These are phyloP conservation scores for Pterulicium gracile DNA, from an alignment of 1,284 basidiomycete species.

Conservation along the genomic window DNA sequence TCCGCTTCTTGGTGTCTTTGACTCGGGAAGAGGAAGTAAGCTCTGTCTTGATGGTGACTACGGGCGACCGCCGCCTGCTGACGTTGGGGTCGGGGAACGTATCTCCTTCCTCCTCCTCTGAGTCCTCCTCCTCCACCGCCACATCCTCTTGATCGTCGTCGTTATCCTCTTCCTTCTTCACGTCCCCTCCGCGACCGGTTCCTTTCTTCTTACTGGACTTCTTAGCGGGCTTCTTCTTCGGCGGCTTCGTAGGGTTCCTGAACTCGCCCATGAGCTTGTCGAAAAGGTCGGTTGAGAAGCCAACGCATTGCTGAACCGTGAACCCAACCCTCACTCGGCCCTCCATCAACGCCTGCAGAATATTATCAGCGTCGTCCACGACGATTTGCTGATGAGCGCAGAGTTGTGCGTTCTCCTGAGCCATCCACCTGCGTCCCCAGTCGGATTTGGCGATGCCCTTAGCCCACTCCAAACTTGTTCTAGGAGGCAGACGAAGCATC, in stretches of 20 bases:
- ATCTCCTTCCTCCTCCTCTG: too few species aligned
- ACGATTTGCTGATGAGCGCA: not conserved
- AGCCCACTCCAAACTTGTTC: slow-evolving; percentile 1
- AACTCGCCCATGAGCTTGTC: not conserved
- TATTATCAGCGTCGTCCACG: slow-evolving; percentile 4
- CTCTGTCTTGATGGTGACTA: too few species aligned
- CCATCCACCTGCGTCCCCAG: slow-evolving; percentile 7
- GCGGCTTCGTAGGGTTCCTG: not conserved
- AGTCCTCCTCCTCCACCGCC: too few species aligned
- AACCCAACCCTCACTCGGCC: slow-evolving; percentile 7
- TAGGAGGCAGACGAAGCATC: slow-evolving; percentile 4
- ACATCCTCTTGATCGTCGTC: too few species aligned
- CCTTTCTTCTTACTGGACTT: not conserved
- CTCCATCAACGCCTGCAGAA: slow-evolving; percentile 2
- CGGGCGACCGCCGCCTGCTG: too few species aligned
- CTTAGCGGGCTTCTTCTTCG: not conserved
- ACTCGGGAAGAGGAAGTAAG: too few species aligned
- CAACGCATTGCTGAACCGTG: slow-evolving; percentile 9
- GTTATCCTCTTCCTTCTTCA: too few species aligned
- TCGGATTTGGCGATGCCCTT: not conserved
- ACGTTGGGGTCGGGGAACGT: too few species aligned
- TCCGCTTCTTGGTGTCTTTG: too few species aligned
- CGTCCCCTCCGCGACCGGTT: not conserved
- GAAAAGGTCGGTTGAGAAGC: slow-evolving; percentile 5
- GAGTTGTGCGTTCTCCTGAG: slow-evolving; percentile 1